Evolutionary conservation across 176 grass and related monocot species (phyloP).

Genomic region (Puya raimondii): DNA sequence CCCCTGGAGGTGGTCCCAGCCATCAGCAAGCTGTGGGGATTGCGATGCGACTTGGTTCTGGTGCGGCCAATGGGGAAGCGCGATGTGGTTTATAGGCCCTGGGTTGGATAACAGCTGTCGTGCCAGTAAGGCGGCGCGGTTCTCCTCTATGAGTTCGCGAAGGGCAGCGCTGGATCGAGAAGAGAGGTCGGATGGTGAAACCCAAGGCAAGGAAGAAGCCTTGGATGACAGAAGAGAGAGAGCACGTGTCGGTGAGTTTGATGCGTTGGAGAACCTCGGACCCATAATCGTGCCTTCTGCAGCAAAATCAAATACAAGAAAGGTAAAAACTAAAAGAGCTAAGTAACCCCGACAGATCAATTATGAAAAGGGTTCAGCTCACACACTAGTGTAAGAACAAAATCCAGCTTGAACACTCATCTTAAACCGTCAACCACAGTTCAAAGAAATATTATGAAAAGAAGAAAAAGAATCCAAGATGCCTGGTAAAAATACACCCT

Average conservation of each 20-base stretch:
- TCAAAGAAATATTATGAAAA: no score
- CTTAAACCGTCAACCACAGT: no score
- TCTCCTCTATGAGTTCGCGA: slow-evolving; percentile 75
- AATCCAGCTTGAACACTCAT: no score
- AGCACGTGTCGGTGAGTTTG: slow-evolving; percentile 40
- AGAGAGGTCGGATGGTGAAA: slow-evolving; percentile 35
- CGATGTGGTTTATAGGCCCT: not conserved
- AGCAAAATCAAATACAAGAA: not conserved
- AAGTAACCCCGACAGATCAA: not conserved
- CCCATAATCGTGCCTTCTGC: slow-evolving; percentile 31
- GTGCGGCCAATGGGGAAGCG: slow-evolving; percentile 12
- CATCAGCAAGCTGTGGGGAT: not conserved
- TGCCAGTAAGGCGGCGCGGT: slow-evolving; percentile 58
- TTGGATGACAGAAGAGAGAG: slow-evolving; percentile 87
- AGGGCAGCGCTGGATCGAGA: slow-evolving; percentile 59
- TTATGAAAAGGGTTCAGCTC: not conserved
- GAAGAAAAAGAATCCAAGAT: no score
- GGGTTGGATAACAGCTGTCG: slow-evolving; percentile 42
- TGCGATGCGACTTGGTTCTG: not conserved
- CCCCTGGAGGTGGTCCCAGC: slow-evolving; percentile 5
- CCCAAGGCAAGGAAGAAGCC: slow-evolving; percentile 30
- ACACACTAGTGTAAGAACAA: no score
- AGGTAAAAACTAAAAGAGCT: not conserved
- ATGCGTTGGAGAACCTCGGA: slow-evolving; percentile 22
- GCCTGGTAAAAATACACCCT: no score